These are phyloP conservation scores for Podila epicladia DNA, from an alignment of 192 early-diverging fungal species.

Conservation along the genomic window DNA sequence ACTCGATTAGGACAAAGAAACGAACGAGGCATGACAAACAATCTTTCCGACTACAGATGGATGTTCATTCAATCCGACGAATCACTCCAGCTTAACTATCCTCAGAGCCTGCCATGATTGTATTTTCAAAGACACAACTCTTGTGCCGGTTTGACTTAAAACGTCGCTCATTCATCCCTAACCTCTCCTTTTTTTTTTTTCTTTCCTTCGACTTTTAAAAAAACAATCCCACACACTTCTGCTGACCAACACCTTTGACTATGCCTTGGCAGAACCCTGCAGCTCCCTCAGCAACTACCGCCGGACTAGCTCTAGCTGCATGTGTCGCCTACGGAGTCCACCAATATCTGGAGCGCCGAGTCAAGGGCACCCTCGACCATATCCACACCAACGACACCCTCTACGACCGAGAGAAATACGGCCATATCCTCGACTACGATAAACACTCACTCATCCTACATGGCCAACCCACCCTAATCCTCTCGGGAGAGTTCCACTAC, in stretches of 20 bases:
- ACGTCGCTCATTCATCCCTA: too few species aligned
- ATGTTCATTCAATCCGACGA: too few species aligned
- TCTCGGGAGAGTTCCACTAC: conserved; percentile 88
- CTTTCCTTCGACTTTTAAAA: too few species aligned
- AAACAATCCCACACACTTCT: neutral
- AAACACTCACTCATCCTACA: conserved; percentile 73
- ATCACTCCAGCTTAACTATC: too few species aligned
- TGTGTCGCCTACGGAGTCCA: conserved; percentile 8
- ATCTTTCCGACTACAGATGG: too few species aligned
- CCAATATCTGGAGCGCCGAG: conserved; percentile 30
- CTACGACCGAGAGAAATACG: conserved; percentile 50
- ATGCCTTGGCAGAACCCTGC: neutral
- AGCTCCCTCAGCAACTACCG: neutral
- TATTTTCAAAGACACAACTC: too few species aligned
- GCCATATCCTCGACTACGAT: conserved; percentile 72
- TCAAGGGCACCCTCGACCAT: conserved; percentile 25
- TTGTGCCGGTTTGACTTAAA: too few species aligned
- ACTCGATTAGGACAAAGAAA: too few species aligned
- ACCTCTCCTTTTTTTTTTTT: too few species aligned
- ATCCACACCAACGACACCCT: conserved; percentile 17
- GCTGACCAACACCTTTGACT: neutral
- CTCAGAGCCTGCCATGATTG: too few species aligned
- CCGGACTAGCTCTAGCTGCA: conserved; percentile 3
- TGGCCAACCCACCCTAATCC: conserved; percentile 71
- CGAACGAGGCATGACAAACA: too few species aligned